phyloP scores from a whole-genome alignment of 331 rosid genomes.

The Stylosanthes scabra region DNA sequence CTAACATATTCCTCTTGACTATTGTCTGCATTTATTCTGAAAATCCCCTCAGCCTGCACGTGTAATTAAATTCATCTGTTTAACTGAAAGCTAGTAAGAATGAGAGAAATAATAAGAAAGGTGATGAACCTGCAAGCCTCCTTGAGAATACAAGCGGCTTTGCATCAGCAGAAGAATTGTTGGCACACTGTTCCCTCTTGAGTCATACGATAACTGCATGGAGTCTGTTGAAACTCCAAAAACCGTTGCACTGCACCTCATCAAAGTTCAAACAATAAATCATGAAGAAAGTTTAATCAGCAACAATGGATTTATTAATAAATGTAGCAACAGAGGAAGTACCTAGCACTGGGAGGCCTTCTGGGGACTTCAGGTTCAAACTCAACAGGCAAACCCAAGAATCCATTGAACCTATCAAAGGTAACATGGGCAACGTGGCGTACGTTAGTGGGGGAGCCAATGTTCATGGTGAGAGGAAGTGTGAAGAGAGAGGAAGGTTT shows the following conservation, averaged over 20 bases:
- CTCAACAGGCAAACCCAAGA: constrained; percentile 94
- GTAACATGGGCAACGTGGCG: constrained; percentile 97
- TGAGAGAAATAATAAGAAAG: constrained; percentile 23
- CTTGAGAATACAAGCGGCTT: constrained; percentile 71
- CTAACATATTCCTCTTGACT: constrained; percentile 87
- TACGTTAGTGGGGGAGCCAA: constrained; percentile 74
- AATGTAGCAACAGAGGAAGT: neutral
- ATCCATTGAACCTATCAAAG: constrained; percentile 90
- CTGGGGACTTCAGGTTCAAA: constrained; percentile 83
- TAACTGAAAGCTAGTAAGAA: neutral
- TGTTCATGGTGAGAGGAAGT: too few species aligned
- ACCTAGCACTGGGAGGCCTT: constrained; percentile 96
- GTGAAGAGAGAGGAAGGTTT: constrained; percentile 53
- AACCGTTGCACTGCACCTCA: constrained; percentile 74
- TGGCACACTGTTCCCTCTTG: constrained; percentile 95
- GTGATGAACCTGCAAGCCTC: constrained; percentile 78
- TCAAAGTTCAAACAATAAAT: constrained; percentile 22
- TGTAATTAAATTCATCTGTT: constrained; percentile 26
- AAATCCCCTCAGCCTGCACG: constrained; percentile 88
- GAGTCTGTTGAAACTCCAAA: constrained; percentile 97
- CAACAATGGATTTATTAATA: too few species aligned
- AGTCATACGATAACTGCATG: constrained; percentile 85
- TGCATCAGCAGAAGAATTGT: constrained; percentile 93
- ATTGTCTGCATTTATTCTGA: constrained; percentile 83
- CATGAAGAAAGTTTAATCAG: too few species aligned